Conservation (phyloP, 1,284 basidiomycete species). For the Melampsora occidentalis region DNA sequence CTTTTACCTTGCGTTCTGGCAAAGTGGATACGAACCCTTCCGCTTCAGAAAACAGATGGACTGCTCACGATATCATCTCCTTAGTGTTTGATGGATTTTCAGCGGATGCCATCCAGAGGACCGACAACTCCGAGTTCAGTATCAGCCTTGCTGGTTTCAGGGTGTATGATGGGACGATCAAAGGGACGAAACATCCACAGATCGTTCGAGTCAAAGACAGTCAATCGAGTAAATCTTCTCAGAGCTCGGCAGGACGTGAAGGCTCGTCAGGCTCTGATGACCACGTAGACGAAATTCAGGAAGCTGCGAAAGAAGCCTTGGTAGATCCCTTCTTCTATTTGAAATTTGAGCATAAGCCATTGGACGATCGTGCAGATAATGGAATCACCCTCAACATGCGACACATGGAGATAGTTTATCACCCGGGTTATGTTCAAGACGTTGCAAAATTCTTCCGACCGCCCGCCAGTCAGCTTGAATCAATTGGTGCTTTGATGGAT, state of each 20-base stretch:
- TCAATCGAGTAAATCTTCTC: slow-evolving; percentile 45
- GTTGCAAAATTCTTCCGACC: slow-evolving; percentile 91
- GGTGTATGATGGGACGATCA: slow-evolving; percentile 86
- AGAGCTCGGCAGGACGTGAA: slow-evolving; percentile 50
- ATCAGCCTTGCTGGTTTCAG: slow-evolving; percentile 82
- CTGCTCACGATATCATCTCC: slow-evolving; percentile 70
- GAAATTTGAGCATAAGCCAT: slow-evolving; percentile 87
- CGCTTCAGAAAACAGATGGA: neutral
- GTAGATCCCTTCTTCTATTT: slow-evolving; percentile 83
- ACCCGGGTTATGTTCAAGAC: slow-evolving; percentile 88
- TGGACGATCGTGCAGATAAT: slow-evolving; percentile 89
- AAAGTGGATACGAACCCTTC: slow-evolving; percentile 60
- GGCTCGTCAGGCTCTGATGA: slow-evolving; percentile 48
- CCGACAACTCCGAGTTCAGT: slow-evolving; percentile 77
- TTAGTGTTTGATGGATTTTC: slow-evolving; percentile 85
- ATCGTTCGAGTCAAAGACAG: slow-evolving; percentile 86
- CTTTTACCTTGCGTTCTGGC: slow-evolving; percentile 68
- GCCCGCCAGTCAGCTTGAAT: slow-evolving; percentile 90
- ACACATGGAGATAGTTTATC: slow-evolving; percentile 97
- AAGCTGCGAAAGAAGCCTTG: slow-evolving; percentile 20
- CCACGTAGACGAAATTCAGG: slow-evolving; percentile 50
- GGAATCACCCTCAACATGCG: slow-evolving; percentile 86
- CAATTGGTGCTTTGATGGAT: slow-evolving; percentile 68
- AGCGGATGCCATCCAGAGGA: slow-evolving; percentile 78
- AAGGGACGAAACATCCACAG: slow-evolving; percentile 77